Percentiles rank a stretch among this genome's conserved stretches.
Evolutionary conservation across 176 grass and related monocot genomes (phyloP).

Genomic region (Avena eriantha): DNA sequence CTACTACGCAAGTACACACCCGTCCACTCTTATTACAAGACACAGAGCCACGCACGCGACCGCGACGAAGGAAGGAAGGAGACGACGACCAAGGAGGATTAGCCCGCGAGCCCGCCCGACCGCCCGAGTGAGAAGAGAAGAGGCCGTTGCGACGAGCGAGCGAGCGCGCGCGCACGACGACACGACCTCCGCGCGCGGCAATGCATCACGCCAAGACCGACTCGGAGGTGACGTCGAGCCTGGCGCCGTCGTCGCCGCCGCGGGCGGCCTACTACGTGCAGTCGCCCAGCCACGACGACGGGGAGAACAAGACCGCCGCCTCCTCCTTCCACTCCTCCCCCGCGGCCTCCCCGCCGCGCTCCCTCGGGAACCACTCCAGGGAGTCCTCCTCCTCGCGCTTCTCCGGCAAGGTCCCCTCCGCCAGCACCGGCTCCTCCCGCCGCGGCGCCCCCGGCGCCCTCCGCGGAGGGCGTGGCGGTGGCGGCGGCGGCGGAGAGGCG

Average conservation of each 20-base stretch:
- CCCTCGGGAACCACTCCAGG: slow-evolving; percentile 56
- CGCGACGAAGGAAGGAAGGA: neutral
- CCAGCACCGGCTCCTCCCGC: slow-evolving; percentile 26
- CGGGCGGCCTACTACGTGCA: slow-evolving; percentile 88
- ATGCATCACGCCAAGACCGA: slow-evolving; percentile 81
- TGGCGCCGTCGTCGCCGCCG: slow-evolving; percentile 65
- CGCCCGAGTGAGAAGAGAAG: neutral
- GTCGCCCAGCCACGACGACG: slow-evolving; percentile 84
- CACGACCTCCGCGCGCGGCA: neutral
- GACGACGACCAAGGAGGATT: neutral
- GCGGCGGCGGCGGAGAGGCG: neutral
- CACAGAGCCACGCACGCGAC: neutral
- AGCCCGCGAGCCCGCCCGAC: too few species aligned
- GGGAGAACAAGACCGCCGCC: slow-evolving; percentile 64
- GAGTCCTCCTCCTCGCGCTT: slow-evolving; percentile 75
- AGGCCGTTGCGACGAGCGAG: neutral
- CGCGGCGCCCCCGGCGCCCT: neutral
- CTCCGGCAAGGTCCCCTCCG: slow-evolving; percentile 54
- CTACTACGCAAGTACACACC: neutral
- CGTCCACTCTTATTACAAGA: slow-evolving; percentile 6
- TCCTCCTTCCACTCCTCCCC: slow-evolving; percentile 80
- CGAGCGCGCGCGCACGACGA: neutral
- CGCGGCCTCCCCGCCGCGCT: slow-evolving; percentile 67
- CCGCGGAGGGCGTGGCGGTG: neutral
- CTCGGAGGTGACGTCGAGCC: slow-evolving; percentile 84